Base-by-base conservation (phyloP, 352 stramenopile genomes). In the Globisporangium rhizosaccharum region DNA sequence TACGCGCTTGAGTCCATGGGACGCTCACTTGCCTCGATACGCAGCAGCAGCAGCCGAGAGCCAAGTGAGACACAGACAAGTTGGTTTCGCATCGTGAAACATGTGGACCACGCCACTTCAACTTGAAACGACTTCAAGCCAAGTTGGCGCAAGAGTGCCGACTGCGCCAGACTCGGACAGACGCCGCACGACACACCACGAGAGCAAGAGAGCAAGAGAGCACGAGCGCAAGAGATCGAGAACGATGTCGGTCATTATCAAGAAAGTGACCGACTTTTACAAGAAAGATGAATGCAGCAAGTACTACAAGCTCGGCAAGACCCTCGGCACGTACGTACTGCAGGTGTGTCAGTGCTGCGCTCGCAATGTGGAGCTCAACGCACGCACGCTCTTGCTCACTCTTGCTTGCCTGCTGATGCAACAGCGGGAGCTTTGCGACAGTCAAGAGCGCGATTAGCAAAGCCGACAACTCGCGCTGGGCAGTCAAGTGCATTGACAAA, bases 221-320 rank as follows among this genome's bases (percentile, higher is more conserved):
- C 33, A 10, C 33, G 10, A 10, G 33, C 8, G 30, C 30, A 36
- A 36, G 30, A 36, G 30, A 5, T 10, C 6, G 30, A 5, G 9
- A 18, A 57, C 36, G 48, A 90, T 92, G 84, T 82, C 82, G 3
- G 73, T 66, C 5, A 90, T 93, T 63, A 90, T 92, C 66, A 88
- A 89, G 73, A 90, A 90, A 63, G 82, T 92, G 20, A 88, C 79
- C 0, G 82, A 92, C n/a, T 90, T 92, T 55, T 92, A 92, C 73
- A 90, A 90, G 72, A 89, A 93, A 63, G 76, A 92, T 49, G 82
- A 94, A 62, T 91, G 81, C 67, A 89, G 75, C 70, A 91, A 91
- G 63, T 91, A 91, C 70, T 95, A 96, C 79, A 94, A 94, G 63
- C 71, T 96, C 37, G 87, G 85, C 71, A 88, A 90, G 70, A 92